These are phyloP conservation scores for Gnomoniopsis sp. DNA, from an alignment of 2,329 filamentous ascomycete species.

Conservation along the genomic window DNA sequence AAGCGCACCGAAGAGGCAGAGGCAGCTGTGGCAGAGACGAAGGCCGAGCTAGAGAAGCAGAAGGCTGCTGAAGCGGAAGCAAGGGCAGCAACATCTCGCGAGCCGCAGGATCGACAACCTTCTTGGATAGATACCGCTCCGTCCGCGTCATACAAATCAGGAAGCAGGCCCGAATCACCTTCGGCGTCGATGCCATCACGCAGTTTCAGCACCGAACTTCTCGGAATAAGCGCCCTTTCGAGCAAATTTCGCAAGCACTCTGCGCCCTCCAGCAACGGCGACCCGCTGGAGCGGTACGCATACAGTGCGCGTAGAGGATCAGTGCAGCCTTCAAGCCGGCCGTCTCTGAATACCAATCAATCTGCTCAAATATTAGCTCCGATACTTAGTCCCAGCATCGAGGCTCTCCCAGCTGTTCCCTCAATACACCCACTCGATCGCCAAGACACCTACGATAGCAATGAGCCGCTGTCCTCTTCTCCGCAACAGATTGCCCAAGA, in stretches of 20 bases:
- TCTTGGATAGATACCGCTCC: conserved; percentile 51
- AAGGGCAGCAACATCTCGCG: conserved; percentile 21
- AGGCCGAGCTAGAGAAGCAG: conserved; percentile 48
- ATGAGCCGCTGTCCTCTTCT: conserved; percentile 50
- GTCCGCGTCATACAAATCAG: conserved; percentile 37
- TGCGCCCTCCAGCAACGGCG: conserved; percentile 48
- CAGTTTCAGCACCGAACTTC: conserved; percentile 53
- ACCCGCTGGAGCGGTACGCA: conserved; percentile 35
- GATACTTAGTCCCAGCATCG: conserved; percentile 47
- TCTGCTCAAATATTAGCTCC: conserved; percentile 31
- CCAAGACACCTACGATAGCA: conserved; percentile 49
- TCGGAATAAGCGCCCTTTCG: conserved; percentile 41
- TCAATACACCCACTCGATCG: conserved; percentile 42
- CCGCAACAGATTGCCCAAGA: conserved; percentile 73
- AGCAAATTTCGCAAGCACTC: conserved; percentile 44
- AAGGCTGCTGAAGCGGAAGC: conserved; percentile 34
- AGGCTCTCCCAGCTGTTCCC: conserved; percentile 39
- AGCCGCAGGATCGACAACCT: conserved; percentile 38
- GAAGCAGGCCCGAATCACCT: conserved; percentile 53
- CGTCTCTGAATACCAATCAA: conserved; percentile 36
- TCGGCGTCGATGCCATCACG: conserved; percentile 45
- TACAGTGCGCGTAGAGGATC: conserved; percentile 45
- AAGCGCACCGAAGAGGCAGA: conserved; percentile 65
- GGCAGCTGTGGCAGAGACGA: conserved; percentile 55
- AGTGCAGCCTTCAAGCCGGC: conserved; percentile 42